A percentile compares a stretch with the other conserved stretches of the same genome.
Evolutionary conservation across 108 stramenopile species (phyloP).

Genomic region (Skeletonema marinoi): DNA sequence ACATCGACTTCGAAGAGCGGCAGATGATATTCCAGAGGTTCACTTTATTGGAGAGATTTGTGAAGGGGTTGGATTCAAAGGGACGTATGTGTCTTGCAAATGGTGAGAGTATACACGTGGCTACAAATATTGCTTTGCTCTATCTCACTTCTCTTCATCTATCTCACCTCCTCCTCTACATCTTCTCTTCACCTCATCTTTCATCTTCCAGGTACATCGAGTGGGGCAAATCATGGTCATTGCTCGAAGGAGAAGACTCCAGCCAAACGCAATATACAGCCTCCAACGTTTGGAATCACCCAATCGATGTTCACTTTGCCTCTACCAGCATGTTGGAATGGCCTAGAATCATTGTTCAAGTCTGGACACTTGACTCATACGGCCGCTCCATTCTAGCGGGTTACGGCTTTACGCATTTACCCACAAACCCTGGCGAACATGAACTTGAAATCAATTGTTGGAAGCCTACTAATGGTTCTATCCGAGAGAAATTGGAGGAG

Average conservation of each 20-base stretch:
- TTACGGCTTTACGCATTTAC: slow-evolving; percentile 65
- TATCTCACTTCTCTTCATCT: not conserved
- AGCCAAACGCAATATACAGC: slow-evolving; percentile 67
- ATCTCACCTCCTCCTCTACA: not conserved
- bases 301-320: slow-evolving; percentile 69
- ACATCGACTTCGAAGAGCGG: slow-evolving; percentile 32
- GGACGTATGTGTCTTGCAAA: slow-evolving; percentile 56
- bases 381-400: slow-evolving; percentile 59
- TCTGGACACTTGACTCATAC: slow-evolving; percentile 66
- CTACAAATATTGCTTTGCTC: not conserved
- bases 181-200: not conserved
- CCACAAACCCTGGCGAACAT: slow-evolving; percentile 54
- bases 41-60: slow-evolving; percentile 64
- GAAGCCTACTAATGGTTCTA: slow-evolving; percentile 47
- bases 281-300: slow-evolving; percentile 60
- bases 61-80: slow-evolving; percentile 57
- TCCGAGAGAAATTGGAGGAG: slow-evolving; percentile 57
- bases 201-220: slow-evolving; percentile 41
- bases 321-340: slow-evolving; percentile 63
- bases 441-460: slow-evolving; percentile 55
- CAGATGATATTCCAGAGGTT: slow-evolving; percentile 58
- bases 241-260: slow-evolving; percentile 48
- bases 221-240: slow-evolving; percentile 57
- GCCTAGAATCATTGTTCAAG: slow-evolving; percentile 60
- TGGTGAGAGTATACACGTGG: slow-evolving; percentile 36